phyloP scores from a whole-genome alignment of 352 stramenopile genomes.

The Phytopythium oedochilum region DNA sequence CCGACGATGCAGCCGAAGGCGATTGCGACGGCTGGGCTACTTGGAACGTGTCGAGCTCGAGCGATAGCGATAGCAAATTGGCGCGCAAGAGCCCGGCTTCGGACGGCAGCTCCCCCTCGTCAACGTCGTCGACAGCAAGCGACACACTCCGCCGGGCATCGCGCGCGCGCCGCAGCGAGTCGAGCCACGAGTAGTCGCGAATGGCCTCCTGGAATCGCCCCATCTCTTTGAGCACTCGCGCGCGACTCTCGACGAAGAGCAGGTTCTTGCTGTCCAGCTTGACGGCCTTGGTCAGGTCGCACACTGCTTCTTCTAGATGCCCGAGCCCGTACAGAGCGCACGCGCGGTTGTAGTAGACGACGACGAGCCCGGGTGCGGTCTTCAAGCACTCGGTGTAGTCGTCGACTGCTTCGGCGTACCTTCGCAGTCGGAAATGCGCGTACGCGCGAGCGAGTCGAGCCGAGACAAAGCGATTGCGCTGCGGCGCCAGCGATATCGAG shows the following conservation, averaged over 20 bases:
- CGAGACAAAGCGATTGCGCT: constrained; percentile 1
- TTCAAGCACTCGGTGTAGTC: constrained; percentile 52
- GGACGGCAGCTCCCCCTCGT: background rate
- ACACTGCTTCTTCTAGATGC: constrained; percentile 34
- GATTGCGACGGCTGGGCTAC: background rate
- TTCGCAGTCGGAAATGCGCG: constrained; percentile 42
- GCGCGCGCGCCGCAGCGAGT: constrained; percentile 30
- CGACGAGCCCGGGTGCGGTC: constrained; percentile 29
- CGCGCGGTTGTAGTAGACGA: constrained; percentile 54
- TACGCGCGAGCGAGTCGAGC: constrained; percentile 33
- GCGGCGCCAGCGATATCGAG: background rate
- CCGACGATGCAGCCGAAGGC: background rate
- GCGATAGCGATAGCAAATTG: background rate
- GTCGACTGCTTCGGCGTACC: constrained; percentile 37
- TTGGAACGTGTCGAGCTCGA: background rate
- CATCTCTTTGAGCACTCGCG: constrained; percentile 51
- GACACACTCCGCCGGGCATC: background rate
- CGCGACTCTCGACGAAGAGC: constrained; percentile 60
- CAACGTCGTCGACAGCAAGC: background rate
- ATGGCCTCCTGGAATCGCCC: constrained; percentile 66
- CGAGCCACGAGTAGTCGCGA: constrained; percentile 62
- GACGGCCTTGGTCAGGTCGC: constrained; percentile 54
- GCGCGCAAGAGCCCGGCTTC: background rate
- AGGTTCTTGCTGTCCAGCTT: constrained; percentile 65
- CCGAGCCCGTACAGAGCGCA: constrained; percentile 53